A percentile compares a stretch with the other conserved stretches of the same genome.
Evolutionary conservation across 192 early-diverging fungal genomes (phyloP).

Genomic region (Lobosporangium transversale): DNA sequence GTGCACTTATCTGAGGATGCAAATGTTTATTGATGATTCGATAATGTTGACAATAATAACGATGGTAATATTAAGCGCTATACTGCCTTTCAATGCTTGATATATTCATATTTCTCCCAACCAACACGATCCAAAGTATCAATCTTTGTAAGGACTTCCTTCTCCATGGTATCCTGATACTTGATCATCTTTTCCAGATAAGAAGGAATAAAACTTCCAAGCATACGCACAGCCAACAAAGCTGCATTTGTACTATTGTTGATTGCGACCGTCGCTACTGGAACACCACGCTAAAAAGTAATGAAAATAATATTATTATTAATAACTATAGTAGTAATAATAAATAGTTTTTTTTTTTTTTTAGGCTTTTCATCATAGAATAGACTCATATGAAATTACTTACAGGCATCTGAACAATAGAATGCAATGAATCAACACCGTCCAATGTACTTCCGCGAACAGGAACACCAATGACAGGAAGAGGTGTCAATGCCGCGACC

Average conservation of each 20-base stretch:
- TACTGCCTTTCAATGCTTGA: constrained; percentile 51
- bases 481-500: constrained; percentile 97
- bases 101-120: constrained; percentile 80
- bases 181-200: constrained; percentile 80
- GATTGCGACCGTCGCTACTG: constrained; percentile 98
- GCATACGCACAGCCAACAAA: constrained; percentile 90
- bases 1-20: too few relatives aligned
- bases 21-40: too few relatives aligned
- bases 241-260: constrained; percentile 98
- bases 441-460: constrained; percentile 92
- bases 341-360: background rate
- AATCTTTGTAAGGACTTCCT: constrained; percentile 89
- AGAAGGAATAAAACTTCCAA: constrained; percentile 82
- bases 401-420: constrained; percentile 99
- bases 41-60: too few relatives aligned
- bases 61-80: too few relatives aligned
- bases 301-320: too few relatives aligned
- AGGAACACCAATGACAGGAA: constrained; percentile 98
- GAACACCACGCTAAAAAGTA: constrained; percentile 84
- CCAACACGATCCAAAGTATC: constrained; percentile 80
- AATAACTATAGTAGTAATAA: too few relatives aligned
- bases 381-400: constrained; percentile 44
- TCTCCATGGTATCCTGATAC: constrained; percentile 86
- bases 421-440: constrained; percentile 96
- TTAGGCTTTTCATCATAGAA: too few relatives aligned